Conservation (phyloP, 73 alveolate species). For the Tetrahymena elliotti region DNA sequence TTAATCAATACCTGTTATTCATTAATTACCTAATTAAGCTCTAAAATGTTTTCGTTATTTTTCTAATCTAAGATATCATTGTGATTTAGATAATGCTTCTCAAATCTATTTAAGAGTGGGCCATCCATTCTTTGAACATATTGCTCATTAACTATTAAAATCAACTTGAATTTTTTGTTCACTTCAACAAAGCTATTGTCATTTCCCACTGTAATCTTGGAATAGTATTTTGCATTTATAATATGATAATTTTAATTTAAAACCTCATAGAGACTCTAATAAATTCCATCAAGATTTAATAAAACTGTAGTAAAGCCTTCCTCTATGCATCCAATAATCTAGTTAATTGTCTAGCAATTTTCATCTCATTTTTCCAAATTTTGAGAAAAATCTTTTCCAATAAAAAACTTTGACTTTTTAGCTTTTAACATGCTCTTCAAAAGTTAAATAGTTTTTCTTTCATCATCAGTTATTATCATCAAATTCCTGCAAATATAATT, state of each 20-base stretch:
- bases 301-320: slow-evolving; percentile 12
- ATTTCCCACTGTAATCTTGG: slow-evolving; percentile 37
- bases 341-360: not conserved
- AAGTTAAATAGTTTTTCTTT: not conserved
- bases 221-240: not conserved
- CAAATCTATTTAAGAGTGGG: slow-evolving; percentile 42
- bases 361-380: not conserved
- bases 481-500: not conserved
- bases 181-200: slow-evolving; percentile 19
- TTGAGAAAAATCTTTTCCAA: slow-evolving; percentile 28
- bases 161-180: slow-evolving; percentile 2
- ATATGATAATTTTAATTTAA: slow-evolving; percentile 23
- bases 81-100: not conserved
- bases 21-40: not conserved
- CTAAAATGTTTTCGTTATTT: not conserved
- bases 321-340: slow-evolving; percentile 32
- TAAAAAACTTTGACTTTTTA: not conserved
- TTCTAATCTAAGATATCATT: too few relatives aligned
- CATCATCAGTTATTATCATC: slow-evolving; percentile 41
- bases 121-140: slow-evolving; percentile 4
- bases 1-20: not conserved
- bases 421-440: not conserved
- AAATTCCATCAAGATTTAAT: slow-evolving; percentile 20
- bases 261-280: slow-evolving; percentile 43
- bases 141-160: not conserved